These are phyloP conservation scores for Phytopythium cucurbitacearum DNA, from an alignment of 352 stramenopile genomes.

Conservation along the genomic window DNA sequence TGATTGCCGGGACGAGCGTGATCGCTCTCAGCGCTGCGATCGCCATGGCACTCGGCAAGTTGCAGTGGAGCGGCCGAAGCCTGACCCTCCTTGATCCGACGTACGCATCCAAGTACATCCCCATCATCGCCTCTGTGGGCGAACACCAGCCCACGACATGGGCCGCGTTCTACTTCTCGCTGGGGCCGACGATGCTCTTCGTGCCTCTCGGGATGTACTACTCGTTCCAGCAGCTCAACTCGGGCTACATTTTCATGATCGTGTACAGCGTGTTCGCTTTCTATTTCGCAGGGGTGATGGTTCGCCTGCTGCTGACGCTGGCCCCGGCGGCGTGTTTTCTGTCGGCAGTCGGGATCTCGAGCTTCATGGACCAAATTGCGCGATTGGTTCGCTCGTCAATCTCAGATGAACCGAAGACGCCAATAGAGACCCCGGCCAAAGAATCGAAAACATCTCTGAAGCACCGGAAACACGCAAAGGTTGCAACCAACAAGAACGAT, in stretches of 20 bases:
- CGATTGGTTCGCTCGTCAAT: slow-evolving; percentile 4
- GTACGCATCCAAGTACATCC: slow-evolving; percentile 94
- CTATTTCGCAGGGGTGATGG: slow-evolving; percentile 93
- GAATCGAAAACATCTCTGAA: slow-evolving; percentile 1
- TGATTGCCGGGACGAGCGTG: slow-evolving; percentile 27
- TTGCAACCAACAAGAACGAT: slow-evolving; percentile 4
- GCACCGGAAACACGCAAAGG: slow-evolving; percentile 5
- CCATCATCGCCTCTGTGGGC: slow-evolving; percentile 93
- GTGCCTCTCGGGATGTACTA: slow-evolving; percentile 88
- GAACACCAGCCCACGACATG: slow-evolving; percentile 94
- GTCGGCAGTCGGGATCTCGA: slow-evolving; percentile 78
- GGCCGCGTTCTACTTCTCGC: slow-evolving; percentile 90
- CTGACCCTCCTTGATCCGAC: slow-evolving; percentile 91
- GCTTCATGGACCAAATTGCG: slow-evolving; percentile 44
- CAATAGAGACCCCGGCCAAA: not conserved
- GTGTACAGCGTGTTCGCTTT: slow-evolving; percentile 89
- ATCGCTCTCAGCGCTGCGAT: slow-evolving; percentile 31
- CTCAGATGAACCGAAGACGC: not conserved
- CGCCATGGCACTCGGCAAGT: slow-evolving; percentile 63
- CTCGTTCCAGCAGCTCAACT: slow-evolving; percentile 66
- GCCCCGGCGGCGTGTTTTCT: slow-evolving; percentile 89
- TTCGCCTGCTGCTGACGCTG: slow-evolving; percentile 90
- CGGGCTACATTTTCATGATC: slow-evolving; percentile 88
- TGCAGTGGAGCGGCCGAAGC: slow-evolving; percentile 90
- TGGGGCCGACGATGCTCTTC: slow-evolving; percentile 86